These are phyloP conservation scores for Cylindrodendrum hubeiense DNA, from an alignment of 2,329 filamentous ascomycete genomes.

Conservation along the genomic window DNA sequence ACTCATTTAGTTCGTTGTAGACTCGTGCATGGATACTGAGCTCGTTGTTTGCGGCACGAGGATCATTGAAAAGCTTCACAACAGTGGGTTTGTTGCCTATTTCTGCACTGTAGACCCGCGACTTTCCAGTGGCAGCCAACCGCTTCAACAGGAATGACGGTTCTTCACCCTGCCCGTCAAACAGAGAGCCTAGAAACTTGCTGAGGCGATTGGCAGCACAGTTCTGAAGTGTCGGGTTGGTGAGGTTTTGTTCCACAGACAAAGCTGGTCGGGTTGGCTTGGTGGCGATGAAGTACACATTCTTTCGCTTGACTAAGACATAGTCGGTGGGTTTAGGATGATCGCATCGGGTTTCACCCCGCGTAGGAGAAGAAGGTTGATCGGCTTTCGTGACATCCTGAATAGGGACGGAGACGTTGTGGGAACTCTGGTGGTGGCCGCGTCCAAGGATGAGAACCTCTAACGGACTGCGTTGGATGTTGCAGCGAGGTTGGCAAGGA, in stretches of 20 bases:
- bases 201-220: not conserved
- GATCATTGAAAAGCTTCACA: constrained; percentile 13
- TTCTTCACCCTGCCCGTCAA: not conserved
- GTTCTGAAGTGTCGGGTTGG: not conserved
- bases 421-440: not conserved
- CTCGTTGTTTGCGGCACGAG: not conserved
- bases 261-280: not conserved
- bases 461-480: not conserved
- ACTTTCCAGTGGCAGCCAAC: not conserved
- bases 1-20: not conserved
- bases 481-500: not conserved
- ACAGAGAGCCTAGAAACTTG: not conserved
- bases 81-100: not conserved
- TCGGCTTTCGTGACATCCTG: not conserved
- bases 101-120: constrained; percentile 5
- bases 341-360: not conserved
- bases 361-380: not conserved
- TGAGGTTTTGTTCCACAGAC: not conserved
- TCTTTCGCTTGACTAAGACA: constrained; percentile 1
- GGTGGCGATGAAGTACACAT: constrained; percentile 6
- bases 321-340: not conserved
- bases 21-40: constrained; percentile 6
- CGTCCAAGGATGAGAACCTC: not conserved
- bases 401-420: not conserved
- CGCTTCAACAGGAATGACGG: constrained; percentile 1